Percentiles rank a stretch among this genome's conserved stretches.
These are phyloP conservation scores for Symbiodinium natans DNA, from an alignment of 73 alveolate genomes.

Conservation along the genomic window DNA sequence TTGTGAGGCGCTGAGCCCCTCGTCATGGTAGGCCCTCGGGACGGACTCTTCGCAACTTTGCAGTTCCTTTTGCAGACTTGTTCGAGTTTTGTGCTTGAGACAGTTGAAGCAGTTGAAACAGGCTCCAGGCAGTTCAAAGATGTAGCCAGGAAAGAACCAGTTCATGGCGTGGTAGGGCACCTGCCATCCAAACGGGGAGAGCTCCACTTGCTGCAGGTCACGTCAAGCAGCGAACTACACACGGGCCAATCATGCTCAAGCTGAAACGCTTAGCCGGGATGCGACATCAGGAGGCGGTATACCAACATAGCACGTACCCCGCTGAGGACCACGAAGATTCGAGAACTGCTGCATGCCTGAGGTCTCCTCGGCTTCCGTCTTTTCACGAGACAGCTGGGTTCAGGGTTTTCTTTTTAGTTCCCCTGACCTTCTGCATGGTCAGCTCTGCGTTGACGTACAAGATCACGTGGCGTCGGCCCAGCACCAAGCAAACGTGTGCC, in stretches of 20 bases:
- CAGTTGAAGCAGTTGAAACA: too few relatives aligned
- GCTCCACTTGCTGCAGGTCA: neutral
- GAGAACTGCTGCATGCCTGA: constrained; percentile 81
- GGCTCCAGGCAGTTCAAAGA: constrained; percentile 28
- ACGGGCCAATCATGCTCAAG: neutral
- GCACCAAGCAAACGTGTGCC: constrained; percentile 41
- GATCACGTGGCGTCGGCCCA: constrained; percentile 36
- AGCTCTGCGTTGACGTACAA: constrained; percentile 41
- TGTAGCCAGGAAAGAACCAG: constrained; percentile 77
- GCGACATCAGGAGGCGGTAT: constrained; percentile 86
- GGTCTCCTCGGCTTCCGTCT: neutral
- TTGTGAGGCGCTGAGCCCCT: constrained; percentile 52
- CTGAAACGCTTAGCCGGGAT: neutral
- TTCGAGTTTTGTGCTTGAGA: too few relatives aligned
- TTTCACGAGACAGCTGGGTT: neutral
- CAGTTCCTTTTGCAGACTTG: too few relatives aligned
- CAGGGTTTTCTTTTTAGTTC: too few relatives aligned
- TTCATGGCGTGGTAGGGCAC: constrained; percentile 65
- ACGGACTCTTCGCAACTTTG: neutral
- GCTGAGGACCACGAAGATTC: constrained; percentile 49
- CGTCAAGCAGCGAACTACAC: too few relatives aligned
- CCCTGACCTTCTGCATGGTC: neutral
- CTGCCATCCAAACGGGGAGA: neutral
- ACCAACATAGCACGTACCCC: constrained; percentile 70
- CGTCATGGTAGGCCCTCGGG: constrained; percentile 69